A percentile compares a stretch with the other conserved stretches of the same genome.
phyloP scores from a whole-genome alignment of 176 grass and related monocot genomes.

The Dactylis glomerata region DNA sequence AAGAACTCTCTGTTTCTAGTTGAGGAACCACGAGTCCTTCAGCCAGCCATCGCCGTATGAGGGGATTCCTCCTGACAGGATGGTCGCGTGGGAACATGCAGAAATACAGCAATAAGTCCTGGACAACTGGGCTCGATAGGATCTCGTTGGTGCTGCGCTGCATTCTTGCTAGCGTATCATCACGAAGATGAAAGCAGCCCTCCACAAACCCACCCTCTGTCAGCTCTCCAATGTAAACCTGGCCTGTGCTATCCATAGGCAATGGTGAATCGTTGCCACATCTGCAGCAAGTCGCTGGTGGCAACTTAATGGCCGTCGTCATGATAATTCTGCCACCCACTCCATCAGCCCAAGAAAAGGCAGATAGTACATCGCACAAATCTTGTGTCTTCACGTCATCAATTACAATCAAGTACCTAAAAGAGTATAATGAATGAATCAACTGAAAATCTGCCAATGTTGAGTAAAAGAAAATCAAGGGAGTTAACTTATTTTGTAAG shows the following conservation, averaged over 20 bases:
- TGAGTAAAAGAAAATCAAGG: background rate
- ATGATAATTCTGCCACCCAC: background rate
- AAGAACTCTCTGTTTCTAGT: background rate
- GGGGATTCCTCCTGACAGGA: background rate
- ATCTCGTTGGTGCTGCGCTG: background rate
- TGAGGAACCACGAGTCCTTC: constrained; percentile 13
- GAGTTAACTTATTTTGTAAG: no score
- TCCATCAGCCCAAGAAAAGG: background rate
- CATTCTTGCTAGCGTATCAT: background rate
- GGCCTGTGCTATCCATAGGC: background rate
- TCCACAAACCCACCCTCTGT: constrained; percentile 6
- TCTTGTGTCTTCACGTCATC: background rate
- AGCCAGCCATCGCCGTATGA: constrained; percentile 10
- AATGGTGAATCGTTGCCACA: background rate
- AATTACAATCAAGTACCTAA: constrained; percentile 1
- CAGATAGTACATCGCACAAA: background rate
- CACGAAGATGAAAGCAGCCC: background rate
- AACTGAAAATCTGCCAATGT: background rate
- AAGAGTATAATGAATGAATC: background rate
- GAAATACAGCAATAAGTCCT: background rate
- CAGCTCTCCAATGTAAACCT: background rate
- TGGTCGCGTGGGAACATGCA: background rate
- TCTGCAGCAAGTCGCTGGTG: background rate
- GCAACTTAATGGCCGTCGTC: background rate
- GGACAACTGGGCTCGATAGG: background rate